A percentile compares a stretch with the other conserved stretches of the same genome.
Evolutionary conservation across 305 asterid genomes (phyloP).

Genomic region (Solanum hybrid): DNA sequence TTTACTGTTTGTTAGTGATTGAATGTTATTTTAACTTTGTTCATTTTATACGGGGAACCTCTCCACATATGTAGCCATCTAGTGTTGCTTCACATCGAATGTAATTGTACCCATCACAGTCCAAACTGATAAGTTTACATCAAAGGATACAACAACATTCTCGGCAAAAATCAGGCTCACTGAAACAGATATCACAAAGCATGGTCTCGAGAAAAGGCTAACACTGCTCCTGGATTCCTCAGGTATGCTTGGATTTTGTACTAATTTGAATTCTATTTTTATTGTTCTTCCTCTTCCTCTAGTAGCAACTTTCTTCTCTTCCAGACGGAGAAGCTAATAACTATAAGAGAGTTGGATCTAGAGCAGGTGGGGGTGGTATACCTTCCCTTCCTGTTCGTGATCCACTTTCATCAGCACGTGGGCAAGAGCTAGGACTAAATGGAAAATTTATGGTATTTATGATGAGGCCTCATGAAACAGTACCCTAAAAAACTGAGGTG

Average conservation of each 20-base stretch:
- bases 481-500: background rate
- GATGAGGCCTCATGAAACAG: background rate
- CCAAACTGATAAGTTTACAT: background rate
- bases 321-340: background rate
- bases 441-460: background rate
- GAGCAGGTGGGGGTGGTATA: background rate
- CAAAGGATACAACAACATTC: background rate
- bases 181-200: background rate
- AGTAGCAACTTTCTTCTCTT: background rate
- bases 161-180: background rate
- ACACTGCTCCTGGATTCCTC: background rate
- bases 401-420: background rate
- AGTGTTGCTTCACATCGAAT: background rate
- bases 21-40: background rate
- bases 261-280: background rate
- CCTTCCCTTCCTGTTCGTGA: background rate
- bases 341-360: background rate
- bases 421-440: background rate
- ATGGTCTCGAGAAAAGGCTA: background rate
- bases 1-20: background rate
- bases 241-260: background rate
- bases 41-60: background rate
- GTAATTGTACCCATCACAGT: background rate
- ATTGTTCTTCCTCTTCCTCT: background rate
- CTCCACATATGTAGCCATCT: background rate